Percentiles rank a stretch among this genome's conserved stretches.
Conservation (phyloP, 1,284 basidiomycete genomes). For the Ceratobasidium sp. region DNA sequence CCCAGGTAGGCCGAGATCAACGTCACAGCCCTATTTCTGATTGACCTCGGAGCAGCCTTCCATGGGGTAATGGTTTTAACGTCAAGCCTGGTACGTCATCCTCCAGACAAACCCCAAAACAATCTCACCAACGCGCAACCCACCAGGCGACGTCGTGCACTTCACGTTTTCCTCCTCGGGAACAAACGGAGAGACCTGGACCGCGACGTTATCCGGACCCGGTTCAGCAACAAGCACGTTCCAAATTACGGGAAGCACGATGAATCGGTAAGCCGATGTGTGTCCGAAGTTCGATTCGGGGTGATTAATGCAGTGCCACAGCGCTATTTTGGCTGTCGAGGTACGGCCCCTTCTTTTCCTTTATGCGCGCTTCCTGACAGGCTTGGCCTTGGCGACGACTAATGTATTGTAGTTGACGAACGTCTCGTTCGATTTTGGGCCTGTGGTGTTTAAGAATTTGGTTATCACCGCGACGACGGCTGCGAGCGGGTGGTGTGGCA, state of each 20-base stretch:
- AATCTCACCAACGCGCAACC: neutral
- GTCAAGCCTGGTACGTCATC: slow-evolving; percentile 48
- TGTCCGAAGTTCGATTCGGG: neutral
- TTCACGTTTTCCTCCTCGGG: slow-evolving; percentile 52
- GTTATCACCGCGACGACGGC: slow-evolving; percentile 43
- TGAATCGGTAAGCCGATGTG: slow-evolving; percentile 51
- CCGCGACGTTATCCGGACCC: slow-evolving; percentile 54
- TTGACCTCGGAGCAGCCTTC: slow-evolving; percentile 52
- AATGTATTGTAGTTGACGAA: slow-evolving; percentile 36
- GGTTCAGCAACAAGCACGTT: slow-evolving; percentile 53
- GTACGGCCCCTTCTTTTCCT: neutral
- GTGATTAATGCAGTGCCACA: neutral
- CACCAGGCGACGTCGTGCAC: slow-evolving; percentile 54
- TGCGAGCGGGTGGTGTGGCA: slow-evolving; percentile 41
- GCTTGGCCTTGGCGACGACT: no score
- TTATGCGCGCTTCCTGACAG: no score
- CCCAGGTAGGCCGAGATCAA: slow-evolving; percentile 3
- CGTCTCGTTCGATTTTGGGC: slow-evolving; percentile 42
- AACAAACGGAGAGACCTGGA: slow-evolving; percentile 51
- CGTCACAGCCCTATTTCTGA: slow-evolving; percentile 49
- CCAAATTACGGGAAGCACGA: slow-evolving; percentile 53
- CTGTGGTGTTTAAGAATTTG: slow-evolving; percentile 35
- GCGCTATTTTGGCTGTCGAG: slow-evolving; percentile 26
- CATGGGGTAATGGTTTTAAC: slow-evolving; percentile 56
- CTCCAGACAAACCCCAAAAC: neutral